A percentile compares a stretch with the other conserved stretches of the same genome.
phyloP scores from a whole-genome alignment of 176 grass and related monocot genomes.

The Musa itinerans region DNA sequence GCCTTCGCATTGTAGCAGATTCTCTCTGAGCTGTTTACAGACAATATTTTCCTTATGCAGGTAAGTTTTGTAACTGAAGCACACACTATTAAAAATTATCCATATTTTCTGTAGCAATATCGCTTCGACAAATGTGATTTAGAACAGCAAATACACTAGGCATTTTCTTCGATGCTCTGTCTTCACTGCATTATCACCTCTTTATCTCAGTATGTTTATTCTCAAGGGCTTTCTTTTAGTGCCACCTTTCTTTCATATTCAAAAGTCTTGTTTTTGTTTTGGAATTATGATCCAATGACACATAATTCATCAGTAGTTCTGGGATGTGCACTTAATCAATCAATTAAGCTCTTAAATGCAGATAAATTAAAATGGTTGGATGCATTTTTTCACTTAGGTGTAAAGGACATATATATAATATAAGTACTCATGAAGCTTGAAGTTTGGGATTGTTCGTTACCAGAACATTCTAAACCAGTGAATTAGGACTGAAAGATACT shows the following conservation, averaged over 20 bases:
- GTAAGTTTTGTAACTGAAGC: conserved; percentile 21
- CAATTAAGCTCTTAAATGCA: background rate
- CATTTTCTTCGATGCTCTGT: background rate
- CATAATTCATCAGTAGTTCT: too few species aligned
- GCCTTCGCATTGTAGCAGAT: conserved; percentile 86
- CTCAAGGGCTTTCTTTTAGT: too few species aligned
- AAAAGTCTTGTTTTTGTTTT: too few species aligned
- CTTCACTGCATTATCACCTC: too few species aligned
- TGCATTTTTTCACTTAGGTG: background rate
- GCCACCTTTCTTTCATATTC: too few species aligned
- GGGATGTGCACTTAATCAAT: too few species aligned
- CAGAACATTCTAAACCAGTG: background rate
- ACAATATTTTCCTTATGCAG: conserved; percentile 97
- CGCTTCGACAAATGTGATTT: background rate
- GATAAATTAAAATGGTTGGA: background rate
- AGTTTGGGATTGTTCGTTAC: too few species aligned
- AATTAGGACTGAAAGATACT: background rate
- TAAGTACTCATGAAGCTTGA: background rate
- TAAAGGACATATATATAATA: background rate
- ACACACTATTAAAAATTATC: background rate
- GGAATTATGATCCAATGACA: too few species aligned
- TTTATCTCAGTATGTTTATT: too few species aligned
- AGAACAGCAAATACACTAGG: background rate
- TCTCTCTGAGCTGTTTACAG: conserved; percentile 88
- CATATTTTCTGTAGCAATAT: background rate